Percentiles rank a stretch among this genome's conserved stretches.
These are phyloP conservation scores for Penicillium sp. DNA, from an alignment of 2,329 filamentous ascomycete species.

Conservation along the genomic window DNA sequence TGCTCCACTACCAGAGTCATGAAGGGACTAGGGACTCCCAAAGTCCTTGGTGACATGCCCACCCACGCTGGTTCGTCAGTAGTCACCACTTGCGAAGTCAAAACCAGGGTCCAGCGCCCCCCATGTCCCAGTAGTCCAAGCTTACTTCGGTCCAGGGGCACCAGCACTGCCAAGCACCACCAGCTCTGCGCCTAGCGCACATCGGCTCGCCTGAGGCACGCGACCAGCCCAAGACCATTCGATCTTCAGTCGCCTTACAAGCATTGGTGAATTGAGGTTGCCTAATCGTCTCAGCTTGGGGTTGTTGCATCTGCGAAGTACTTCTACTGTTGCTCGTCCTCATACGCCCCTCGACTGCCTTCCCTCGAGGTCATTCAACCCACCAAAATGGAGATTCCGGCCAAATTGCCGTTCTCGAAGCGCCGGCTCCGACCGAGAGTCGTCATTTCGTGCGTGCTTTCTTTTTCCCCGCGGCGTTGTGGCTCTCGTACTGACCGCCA, in stretches of 20 bases:
- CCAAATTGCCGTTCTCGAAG: slow-evolving; percentile 58
- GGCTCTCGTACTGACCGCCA: neutral
- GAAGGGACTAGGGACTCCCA: too few species aligned
- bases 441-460: slow-evolving; percentile 54
- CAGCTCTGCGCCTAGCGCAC: neutral
- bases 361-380: neutral
- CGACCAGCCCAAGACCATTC: slow-evolving; percentile 4
- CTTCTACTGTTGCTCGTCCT: neutral
- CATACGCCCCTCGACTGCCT: neutral
- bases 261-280: neutral
- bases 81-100: neutral
- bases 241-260: neutral
- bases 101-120: neutral
- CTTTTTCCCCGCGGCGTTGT: neutral
- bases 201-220: slow-evolving; percentile 3
- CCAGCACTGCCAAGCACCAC: neutral
- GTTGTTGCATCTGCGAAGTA: neutral
- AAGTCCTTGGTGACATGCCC: neutral
- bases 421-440: slow-evolving; percentile 55
- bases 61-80: slow-evolving; percentile 1
- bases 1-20: neutral
- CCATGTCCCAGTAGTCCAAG: neutral
- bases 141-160: neutral
- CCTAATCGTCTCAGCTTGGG: slow-evolving; percentile 3
- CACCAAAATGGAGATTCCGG: slow-evolving; percentile 30